Conservation (phyloP, 768 basidiomycete species). For the Trichaptum fuscoviolaceum region DNA sequence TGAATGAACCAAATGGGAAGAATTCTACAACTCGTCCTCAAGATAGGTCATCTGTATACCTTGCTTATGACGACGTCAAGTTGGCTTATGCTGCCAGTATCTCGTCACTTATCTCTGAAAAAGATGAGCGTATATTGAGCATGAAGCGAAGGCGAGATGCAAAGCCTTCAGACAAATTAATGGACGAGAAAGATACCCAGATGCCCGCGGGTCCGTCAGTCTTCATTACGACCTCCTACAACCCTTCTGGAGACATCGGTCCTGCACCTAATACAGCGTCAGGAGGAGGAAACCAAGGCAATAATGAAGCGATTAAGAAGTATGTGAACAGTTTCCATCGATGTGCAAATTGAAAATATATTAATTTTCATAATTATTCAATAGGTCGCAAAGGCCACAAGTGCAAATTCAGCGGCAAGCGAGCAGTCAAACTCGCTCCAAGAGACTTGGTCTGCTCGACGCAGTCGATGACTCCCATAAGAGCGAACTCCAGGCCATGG, state of each 20-base stretch:
- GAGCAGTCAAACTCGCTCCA: background rate
- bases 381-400: background rate
- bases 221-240: background rate
- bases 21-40: background rate
- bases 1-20: background rate
- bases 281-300: no score
- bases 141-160: background rate
- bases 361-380: no score
- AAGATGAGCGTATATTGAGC: background rate
- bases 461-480: background rate
- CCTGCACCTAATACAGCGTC: background rate
- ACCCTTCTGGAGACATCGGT: background rate
- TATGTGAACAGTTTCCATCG: background rate
- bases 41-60: background rate
- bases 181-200: background rate
- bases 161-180: background rate
- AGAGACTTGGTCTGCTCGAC: background rate
- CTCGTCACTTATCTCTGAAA: background rate
- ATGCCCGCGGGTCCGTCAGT: background rate
- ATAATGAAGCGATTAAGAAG: background rate
- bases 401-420: background rate
- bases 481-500: background rate
- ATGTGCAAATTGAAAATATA: no score
- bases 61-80: background rate
- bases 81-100: background rate